Base-by-base conservation (phyloP, 192 early-diverging fungal genomes). In the Podila minutissima region DNA sequence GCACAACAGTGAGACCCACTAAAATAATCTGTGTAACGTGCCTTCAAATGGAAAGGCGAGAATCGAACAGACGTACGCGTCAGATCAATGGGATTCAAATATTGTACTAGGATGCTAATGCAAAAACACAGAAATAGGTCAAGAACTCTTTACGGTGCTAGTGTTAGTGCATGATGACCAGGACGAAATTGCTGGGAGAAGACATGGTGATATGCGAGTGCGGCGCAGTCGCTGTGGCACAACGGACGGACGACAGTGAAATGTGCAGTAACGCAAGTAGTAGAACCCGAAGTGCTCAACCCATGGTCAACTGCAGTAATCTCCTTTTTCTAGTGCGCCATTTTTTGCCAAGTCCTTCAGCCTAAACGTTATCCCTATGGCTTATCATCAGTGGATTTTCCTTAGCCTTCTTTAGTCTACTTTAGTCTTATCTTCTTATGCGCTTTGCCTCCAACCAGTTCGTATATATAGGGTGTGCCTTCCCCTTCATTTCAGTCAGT, bases 281-380 rank as follows among this genome's bases (percentile, higher is more conserved):
- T 66, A 53, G 65, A 53, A 53, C 65, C 65, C 51, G 50, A 66
- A 51, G 50, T 57, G 65, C 65, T 53, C 49, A 66, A 66, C 29
- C 49, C 53, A 53, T 66, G 65, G 53, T 66, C 65, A 53, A 66
- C 50, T 66, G 53, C 32, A 53, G 64, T 31, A 26, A 53, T 53
- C 28, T 53, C 65, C 26, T 50, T 49, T 65, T 48, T 65, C 63
- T 48, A 29, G 63, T 48, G 46, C 63, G 35, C 63, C 63, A 65
- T 65, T 48, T 26, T 46, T 65, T 65, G 46, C 15, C 63, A 46
- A 50, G 35, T 28, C 63, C 46, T 64, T 64, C 63, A n/a, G 63
- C 41, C 63, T 64, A 48, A 64, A 48, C 29, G 29, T 29, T 29
- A 29, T 29, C 3, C 29, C 29, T 29, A 29, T 29, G 3, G 29